Evolutionary conservation across 2,329 filamentous ascomycete species (phyloP).

Genomic region (Exserohilum turcica): DNA sequence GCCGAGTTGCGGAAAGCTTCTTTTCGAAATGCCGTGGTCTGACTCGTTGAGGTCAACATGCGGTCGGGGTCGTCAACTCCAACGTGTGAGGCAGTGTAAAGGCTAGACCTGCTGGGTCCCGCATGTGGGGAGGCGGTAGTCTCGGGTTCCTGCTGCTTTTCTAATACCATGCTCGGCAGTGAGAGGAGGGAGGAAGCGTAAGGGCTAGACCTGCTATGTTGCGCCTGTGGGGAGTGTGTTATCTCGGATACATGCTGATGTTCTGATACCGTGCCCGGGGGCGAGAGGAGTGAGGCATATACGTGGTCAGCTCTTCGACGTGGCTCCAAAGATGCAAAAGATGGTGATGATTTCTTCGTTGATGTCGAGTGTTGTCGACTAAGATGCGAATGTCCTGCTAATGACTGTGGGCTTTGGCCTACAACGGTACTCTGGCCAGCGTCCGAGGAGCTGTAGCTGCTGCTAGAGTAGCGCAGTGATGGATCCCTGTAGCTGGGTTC

Average conservation of each 20-base stretch:
- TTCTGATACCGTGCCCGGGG: slow-evolving; percentile 30
- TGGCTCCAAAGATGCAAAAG: slow-evolving; percentile 24
- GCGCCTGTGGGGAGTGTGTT: slow-evolving; percentile 21
- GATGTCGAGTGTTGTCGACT: slow-evolving; percentile 18
- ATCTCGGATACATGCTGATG: slow-evolving; percentile 18
- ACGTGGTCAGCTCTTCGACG: slow-evolving; percentile 15
- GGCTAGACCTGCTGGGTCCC: slow-evolving; percentile 24
- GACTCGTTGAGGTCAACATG: slow-evolving; percentile 41
- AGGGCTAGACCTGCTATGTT: slow-evolving; percentile 24
- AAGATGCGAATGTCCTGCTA: slow-evolving; percentile 14
- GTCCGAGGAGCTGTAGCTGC: slow-evolving; percentile 85
- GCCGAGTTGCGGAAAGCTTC: slow-evolving; percentile 52
- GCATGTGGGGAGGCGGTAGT: slow-evolving; percentile 20
- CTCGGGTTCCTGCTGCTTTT: slow-evolving; percentile 18
- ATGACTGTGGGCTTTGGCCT: slow-evolving; percentile 18
- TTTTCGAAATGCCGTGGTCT: slow-evolving; percentile 48
- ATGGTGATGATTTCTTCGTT: slow-evolving; percentile 16
- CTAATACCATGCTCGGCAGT: slow-evolving; percentile 30
- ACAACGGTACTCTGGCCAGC: slow-evolving; percentile 43
- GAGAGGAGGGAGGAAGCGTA: slow-evolving; percentile 32
- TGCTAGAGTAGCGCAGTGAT: slow-evolving; percentile 82
- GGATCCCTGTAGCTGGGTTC: slow-evolving; percentile 60
- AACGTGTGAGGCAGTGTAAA: slow-evolving; percentile 24
- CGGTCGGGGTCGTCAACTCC: slow-evolving; percentile 33
- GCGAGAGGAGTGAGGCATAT: slow-evolving; percentile 28